Base-by-base conservation (phyloP, 768 basidiomycete species). In the Artomyces pyxidatus region DNA sequence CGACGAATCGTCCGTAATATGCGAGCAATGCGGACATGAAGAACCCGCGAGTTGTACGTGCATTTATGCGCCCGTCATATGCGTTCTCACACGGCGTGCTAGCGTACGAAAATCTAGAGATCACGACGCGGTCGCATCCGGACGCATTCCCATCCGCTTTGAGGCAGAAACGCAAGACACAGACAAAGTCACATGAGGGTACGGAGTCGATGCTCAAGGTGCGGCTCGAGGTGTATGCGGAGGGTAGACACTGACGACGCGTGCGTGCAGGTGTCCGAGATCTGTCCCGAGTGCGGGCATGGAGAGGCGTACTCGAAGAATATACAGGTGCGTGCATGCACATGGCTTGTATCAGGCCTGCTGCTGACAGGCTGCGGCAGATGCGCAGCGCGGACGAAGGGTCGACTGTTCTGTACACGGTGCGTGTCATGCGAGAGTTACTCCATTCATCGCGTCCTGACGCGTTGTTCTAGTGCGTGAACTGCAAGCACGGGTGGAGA, bases 21-120 rank as follows among this genome's bases (percentile, higher is more conserved):
- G 96, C 68, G 88, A 90, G 62, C 90, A 93, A 61, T 99, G 95
- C 64, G 79, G 76, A 2, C 81, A 88, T 57, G 72, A 81, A 47
- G 95, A 98, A 61, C 88, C 90, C 14, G 88, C 92, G 1, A 82
- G 77, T 42, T 94, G 95, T 97, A 58, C 65, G 88, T 81, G 30
- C 14, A 21, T n/a, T 38, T 39, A 23, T 40, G 42, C 22, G 29
- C 22, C 22, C 37, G 25, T 26, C 39, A 17, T 25, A 42, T 23
- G 26, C 37, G 14, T n/a, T 12, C 32, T 26, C 17, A 14, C 8
- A 22, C 12, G 19, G 23, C 6, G 28, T 4, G 12, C 19, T 57
- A 96, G 93, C 91, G 3, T 98, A 95, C 63, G 93, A 97, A 58
- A 88, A 91, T 65, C 85, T 84, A 25, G 80, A 87, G 55, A 91